Evolutionary conservation across 1,284 basidiomycete species (phyloP), one percentile per base, ranked within the genome.

Genomic region (Rhizoctonia solani): DNA sequence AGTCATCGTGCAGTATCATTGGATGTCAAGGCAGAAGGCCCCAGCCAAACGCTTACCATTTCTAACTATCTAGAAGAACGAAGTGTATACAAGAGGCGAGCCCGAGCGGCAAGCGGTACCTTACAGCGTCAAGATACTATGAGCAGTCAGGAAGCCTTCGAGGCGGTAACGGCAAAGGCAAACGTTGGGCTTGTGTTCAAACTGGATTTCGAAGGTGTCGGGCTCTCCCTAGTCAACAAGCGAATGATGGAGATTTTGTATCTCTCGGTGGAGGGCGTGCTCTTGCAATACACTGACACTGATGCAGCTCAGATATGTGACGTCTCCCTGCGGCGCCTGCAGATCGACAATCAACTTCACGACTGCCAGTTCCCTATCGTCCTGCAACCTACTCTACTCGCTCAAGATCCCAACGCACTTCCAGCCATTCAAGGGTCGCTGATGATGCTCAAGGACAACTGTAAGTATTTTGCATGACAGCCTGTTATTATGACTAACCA

Each of bases 321-420:
- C 55, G 54, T 98, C 47, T 87, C 90, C n/a, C 93, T 89, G 76
- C 94, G 93, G 54, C 90, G 85, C 76, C 84, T 99, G 29, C 96
- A 99, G 77, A 87, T 99, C 70, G 95, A 98, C 78, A 99, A 99
- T 75, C 97, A 99, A 77, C 84, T 99, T 6, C 96, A 98, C 71
- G 97, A 98, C 68, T 95, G 94, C 21, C 78, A 96, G 14, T 99
- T 92, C 81, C 95, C 97, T 0, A 95, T 99, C 69, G 87, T 99
- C 63, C 81, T 99, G 42, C 97, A 99, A 75, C 97, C 97, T 0
- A 95, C 94, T 1, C 92, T 94, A 0, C 85, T 99, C 42, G 84
- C 90, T 2, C 93, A 90, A 75, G 91, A 96, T 73, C 85, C 86
- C 50, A 84, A 83, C 32, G 88, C 87, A 70, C 86, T 95, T 69